These are phyloP conservation scores for Pseudocercospora macadamiae DNA, from an alignment of 2,329 filamentous ascomycete species.

Conservation along the genomic window DNA sequence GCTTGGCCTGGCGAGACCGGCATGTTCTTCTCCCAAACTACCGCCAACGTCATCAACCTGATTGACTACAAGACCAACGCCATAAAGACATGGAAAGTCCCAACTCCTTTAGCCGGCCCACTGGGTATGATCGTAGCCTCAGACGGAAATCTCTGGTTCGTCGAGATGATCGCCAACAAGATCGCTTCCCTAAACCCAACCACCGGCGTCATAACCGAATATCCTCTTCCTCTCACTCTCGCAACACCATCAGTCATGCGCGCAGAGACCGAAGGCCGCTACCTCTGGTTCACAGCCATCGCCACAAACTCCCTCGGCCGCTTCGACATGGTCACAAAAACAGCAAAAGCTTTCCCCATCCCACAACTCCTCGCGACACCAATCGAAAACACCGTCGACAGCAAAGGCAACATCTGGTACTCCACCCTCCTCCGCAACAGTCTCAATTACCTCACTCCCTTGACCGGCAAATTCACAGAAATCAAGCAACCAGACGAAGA, in stretches of 20 bases:
- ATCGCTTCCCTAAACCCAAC: slow-evolving; percentile 26
- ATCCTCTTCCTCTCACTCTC: slow-evolving; percentile 20
- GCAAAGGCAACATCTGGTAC: slow-evolving; percentile 29
- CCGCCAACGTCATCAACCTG: slow-evolving; percentile 26
- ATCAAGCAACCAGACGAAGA: slow-evolving; percentile 24
- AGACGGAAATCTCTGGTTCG: slow-evolving; percentile 29
- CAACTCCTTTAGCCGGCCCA: slow-evolving; percentile 27
- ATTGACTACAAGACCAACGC: slow-evolving; percentile 27
- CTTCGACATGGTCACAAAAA: slow-evolving; percentile 26
- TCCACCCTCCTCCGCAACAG: slow-evolving; percentile 24
- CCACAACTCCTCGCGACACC: slow-evolving; percentile 24
- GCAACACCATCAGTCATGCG: slow-evolving; percentile 29
- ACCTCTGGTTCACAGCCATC: slow-evolving; percentile 30
- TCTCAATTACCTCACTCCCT: slow-evolving; percentile 27
- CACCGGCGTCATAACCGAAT: slow-evolving; percentile 24
- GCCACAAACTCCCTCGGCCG: slow-evolving; percentile 28
- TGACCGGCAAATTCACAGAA: slow-evolving; percentile 20
- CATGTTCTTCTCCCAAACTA: slow-evolving; percentile 30
- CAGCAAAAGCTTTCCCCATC: slow-evolving; percentile 21
- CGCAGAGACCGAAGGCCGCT: slow-evolving; percentile 26
- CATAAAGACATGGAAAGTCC: slow-evolving; percentile 24
- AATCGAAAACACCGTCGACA: slow-evolving; percentile 25
- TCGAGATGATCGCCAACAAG: slow-evolving; percentile 30
- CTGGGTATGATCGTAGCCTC: slow-evolving; percentile 25
- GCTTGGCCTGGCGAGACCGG: slow-evolving; percentile 29